Conservation (phyloP, 441 rosid species). For the Daphne laureola region DNA sequence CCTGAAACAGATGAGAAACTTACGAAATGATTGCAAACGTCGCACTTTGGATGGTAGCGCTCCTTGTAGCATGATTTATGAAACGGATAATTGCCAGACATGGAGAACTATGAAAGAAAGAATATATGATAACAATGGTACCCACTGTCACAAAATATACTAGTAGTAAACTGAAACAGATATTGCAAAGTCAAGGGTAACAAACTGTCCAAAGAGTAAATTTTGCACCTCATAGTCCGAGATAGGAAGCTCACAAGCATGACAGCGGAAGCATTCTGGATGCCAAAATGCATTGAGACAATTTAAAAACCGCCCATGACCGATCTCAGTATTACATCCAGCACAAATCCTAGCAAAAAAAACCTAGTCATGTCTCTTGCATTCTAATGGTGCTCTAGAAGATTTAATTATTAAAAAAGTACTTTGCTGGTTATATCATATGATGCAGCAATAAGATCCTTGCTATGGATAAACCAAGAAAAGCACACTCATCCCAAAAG, state of each 20-base stretch:
- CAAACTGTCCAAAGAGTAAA: slow-evolving; percentile 1
- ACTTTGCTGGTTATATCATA: neutral
- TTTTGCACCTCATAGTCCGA: slow-evolving; percentile 58
- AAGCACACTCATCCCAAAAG: too few relatives aligned
- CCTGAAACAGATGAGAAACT: slow-evolving; percentile 18
- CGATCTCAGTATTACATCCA: slow-evolving; percentile 69
- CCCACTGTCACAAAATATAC: too few relatives aligned
- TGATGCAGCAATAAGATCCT: neutral
- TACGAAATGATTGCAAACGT: slow-evolving; percentile 69
- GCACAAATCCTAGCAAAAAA: slow-evolving; percentile 51
- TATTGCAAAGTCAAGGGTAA: neutral
- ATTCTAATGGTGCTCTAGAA: slow-evolving; percentile 1
- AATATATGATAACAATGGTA: neutral
- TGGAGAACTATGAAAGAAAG: slow-evolving; percentile 45
- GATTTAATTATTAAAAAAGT: neutral
- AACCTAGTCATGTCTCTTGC: slow-evolving; percentile 11
- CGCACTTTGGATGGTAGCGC: slow-evolving; percentile 71
- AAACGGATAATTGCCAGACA: slow-evolving; percentile 60
- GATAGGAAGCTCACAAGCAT: slow-evolving; percentile 51
- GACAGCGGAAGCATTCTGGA: slow-evolving; percentile 65
- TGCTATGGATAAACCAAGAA: too few relatives aligned
- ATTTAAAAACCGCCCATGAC: slow-evolving; percentile 58
- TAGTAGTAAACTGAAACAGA: too few relatives aligned
- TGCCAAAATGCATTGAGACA: slow-evolving; percentile 63
- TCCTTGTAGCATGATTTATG: slow-evolving; percentile 71